Evolutionary conservation across 75 land plant species (phyloP), one percentile per base, ranked within the genome.

Genomic region (Chamaecyparis obtusa): DNA sequence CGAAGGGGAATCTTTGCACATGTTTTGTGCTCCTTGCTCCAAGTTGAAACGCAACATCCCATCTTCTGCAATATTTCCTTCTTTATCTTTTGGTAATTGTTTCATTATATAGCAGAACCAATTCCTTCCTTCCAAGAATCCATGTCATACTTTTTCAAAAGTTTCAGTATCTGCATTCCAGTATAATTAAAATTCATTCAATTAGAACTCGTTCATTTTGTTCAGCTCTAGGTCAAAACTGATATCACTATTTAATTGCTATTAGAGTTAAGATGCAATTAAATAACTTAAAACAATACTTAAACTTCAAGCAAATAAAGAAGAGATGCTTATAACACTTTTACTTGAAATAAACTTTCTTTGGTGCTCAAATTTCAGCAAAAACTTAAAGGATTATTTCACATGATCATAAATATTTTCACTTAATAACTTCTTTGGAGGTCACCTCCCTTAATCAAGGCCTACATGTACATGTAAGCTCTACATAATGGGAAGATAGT

Each of bases 71-170:
- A 32, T 24, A 21, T 44, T 80, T 43, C 21, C 49, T 30, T 19
- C 32, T 46, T 44, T 46, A 8, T 6, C 83, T 44, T 81, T 41
- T 46, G 51, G 83, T 44, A 46, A 81, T 6, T 39, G 30, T 81
- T 81, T 48, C 83, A 81, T 21, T 44, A 72, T 32, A 72, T 24
- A 81, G 48, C 27, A 43, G 13, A 46, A 43, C 46, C 51, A 81
- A 27, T 81, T 81, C 83, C n/a, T 46, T 81, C 76, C 76, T 41
- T n/a, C 46, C 46, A 81, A 81, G 83, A 81, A 81, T n/a, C 51
- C 30, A 81, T 81, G 44, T 24, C 48, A 81, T 81, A 46, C 83
- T 81, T 81, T 13, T 81, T 39, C 30, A 11, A 81, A 81, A 81
- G n/a, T 46, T 43, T 27, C 83, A 81, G 83, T 46, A 81, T 46